Evolutionary conservation across 2,329 filamentous ascomycete species (phyloP), one percentile per base, ranked within the genome.

Genomic region (Zymoseptoria tritici): DNA sequence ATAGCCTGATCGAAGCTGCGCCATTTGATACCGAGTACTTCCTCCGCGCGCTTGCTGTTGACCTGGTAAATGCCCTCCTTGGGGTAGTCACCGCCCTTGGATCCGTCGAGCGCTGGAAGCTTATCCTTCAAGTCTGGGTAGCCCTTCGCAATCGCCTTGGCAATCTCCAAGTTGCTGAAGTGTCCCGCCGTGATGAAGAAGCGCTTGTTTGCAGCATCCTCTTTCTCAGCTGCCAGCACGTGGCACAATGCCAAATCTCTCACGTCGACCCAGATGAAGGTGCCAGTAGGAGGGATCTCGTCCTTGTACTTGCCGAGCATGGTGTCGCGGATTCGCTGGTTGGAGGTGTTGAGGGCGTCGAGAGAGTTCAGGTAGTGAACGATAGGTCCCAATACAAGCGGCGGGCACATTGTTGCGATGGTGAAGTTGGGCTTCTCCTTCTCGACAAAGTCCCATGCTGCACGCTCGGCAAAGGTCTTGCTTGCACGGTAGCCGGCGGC

Each of bases 271-370:
- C 64, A 68, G 50, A 66, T 64, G 24, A 53, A 53, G n/a, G 49
- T 50, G 0, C 80, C 81, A 0, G 84, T 87, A 0, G 83, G 78
- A 0, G 81, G 78, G 5, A 89, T 79, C 19, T 79, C 77, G 1
- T 81, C 75, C 64, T 83, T 85, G 72, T 77, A 81, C 60, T 82
- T 81, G 20, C 88, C 88, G 6, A 79, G 80, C 24, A 87, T 79
- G 56, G 88, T 74, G 62, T 86, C 80, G 11, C 82, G 77, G 58
- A 90, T 81, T 13, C 85, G 82, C 64, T 85, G 80, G 71, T 90
- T 91, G 16, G 87, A 90, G 1, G 87, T 89, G 75, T 91, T 92
- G 63, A 91, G 76, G 1, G 77, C 76, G n/a, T 84, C 81, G 1
- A 89, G 77, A 19, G 78, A 81, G 61, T 85, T 81, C 1, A 91